Conservation (phyloP, 2,329 filamentous ascomycete genomes). For the Orbilia blumenaviensis region DNA sequence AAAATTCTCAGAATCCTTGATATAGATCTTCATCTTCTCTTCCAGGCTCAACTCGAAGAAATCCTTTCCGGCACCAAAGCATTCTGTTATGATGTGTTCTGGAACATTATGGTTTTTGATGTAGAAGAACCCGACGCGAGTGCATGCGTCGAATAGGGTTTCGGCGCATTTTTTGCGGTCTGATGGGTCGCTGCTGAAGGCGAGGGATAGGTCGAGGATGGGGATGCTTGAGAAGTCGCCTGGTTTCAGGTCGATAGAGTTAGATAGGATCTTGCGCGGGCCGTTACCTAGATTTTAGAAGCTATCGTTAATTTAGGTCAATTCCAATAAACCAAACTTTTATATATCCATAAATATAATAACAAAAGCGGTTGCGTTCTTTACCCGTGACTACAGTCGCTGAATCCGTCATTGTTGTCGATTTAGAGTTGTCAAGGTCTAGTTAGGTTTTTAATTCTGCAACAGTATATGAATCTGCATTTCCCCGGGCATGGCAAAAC, state of each 20-base stretch:
- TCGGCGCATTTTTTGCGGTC: constrained; percentile 62
- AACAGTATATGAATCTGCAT: background rate
- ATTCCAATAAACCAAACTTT: too few species aligned
- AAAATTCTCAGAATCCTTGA: constrained; percentile 55
- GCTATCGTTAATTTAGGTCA: too few species aligned
- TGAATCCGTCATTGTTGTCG: background rate
- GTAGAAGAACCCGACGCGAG: constrained; percentile 69
- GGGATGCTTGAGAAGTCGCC: constrained; percentile 64
- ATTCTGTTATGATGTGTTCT: background rate
- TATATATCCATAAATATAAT: background rate
- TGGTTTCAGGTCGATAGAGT: constrained; percentile 38
- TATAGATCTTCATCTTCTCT: constrained; percentile 57
- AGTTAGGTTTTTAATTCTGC: too few species aligned
- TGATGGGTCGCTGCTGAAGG: constrained; percentile 60
- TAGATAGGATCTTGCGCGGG: constrained; percentile 48
- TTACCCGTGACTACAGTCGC: constrained; percentile 1
- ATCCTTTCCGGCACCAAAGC: constrained; percentile 20
- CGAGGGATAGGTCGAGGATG: constrained; percentile 65
- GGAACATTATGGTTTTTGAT: constrained; percentile 61
- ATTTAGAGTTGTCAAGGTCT: background rate
- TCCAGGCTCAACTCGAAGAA: constrained; percentile 56
- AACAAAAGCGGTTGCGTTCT: background rate
- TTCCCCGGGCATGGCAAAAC: background rate
- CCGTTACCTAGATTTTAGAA: constrained; percentile 51
- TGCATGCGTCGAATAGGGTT: constrained; percentile 63